Base-by-base conservation (phyloP, 371 early-diverging fungal genomes). In the Vavraia culicis region DNA sequence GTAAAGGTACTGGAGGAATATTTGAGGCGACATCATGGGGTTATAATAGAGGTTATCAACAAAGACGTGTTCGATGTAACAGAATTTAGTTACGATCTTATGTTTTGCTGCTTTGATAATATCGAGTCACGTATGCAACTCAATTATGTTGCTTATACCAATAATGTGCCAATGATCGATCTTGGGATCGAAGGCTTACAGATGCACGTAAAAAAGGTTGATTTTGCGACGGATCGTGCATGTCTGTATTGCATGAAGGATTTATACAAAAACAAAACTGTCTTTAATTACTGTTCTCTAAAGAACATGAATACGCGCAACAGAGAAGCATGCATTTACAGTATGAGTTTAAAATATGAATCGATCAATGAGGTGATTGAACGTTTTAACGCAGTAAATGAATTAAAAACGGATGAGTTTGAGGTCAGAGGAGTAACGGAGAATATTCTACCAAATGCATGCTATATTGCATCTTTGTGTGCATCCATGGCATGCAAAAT, bases 191-290 rank as follows among this genome's bases (percentile, higher is more conserved):
- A 54, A 13, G 47, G 36, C 22, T n/a, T 39, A 8, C 37, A 22
- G 22, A 22, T 18, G 3, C 62, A 62, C 48, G 55, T 46, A 16
- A 62, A 62, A 42, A 42, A 10, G 19, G 59, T 58, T 15, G 34
- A n/a, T 27, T 27, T 27, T 27, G 27, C 27, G 13, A 42, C 18
- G n/a, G 37, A n/a, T 7, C 35, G 11, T 2, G 46, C 53, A 20
- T 65, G 66, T 40, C 32, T 65, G 31, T 62, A 62, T 47, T 65
- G 66, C 23, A 58, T 65, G 0, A 49, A 48, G 33, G 50, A 54
- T 4, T 4, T 65, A 1, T 65, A 61, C 39, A 33, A 15, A 46
- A 19, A 1, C 15, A 23, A 42, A 39, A 23, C 47, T 15, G 36
- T 20, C 1, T 10, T 19, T 14, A 21, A 14, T 15, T 23, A 46